phyloP scores from a whole-genome alignment of 371 early-diverging fungal species.

The Zychaea mexicana region DNA sequence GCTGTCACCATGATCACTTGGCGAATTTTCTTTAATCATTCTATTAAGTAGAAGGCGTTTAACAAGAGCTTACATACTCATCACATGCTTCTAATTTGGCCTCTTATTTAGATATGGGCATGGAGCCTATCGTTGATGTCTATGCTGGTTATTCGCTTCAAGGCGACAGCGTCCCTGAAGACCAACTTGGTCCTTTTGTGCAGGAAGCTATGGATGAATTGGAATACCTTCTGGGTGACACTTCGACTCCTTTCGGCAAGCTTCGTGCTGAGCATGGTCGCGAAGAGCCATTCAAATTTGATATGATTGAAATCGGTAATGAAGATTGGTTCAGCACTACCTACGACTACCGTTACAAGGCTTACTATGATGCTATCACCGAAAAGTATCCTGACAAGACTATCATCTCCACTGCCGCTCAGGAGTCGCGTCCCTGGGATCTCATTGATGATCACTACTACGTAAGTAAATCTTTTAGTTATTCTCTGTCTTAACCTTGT shows the following conservation, averaged over 20 bases:
- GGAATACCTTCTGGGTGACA: slow-evolving; percentile 21
- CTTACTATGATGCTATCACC: slow-evolving; percentile 23
- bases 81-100: too few species aligned
- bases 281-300: slow-evolving; percentile 19
- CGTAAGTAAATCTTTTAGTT: neutral
- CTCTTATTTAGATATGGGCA: neutral
- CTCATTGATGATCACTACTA: slow-evolving; percentile 12
- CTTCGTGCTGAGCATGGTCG: slow-evolving; percentile 23
- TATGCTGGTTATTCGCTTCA: slow-evolving; percentile 24
- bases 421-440: slow-evolving; percentile 9
- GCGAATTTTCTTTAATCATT: too few species aligned
- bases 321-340: slow-evolving; percentile 22
- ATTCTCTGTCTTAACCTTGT: too few species aligned
- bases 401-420: slow-evolving; percentile 17
- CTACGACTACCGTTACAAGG: slow-evolving; percentile 23
- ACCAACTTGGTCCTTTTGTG: slow-evolving; percentile 23
- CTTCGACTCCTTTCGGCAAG: slow-evolving; percentile 16
- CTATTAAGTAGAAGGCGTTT: too few species aligned
- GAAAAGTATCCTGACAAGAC: slow-evolving; percentile 16
- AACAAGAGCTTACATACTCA: too few species aligned
- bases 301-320: slow-evolving; percentile 24
- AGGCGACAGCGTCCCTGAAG: slow-evolving; percentile 15
- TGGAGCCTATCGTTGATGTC: slow-evolving; percentile 18
- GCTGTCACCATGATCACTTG: too few species aligned
- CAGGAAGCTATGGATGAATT: slow-evolving; percentile 24